Conservation (phyloP, 1,284 basidiomycete genomes). For the Heterobasidion annosum region DNA sequence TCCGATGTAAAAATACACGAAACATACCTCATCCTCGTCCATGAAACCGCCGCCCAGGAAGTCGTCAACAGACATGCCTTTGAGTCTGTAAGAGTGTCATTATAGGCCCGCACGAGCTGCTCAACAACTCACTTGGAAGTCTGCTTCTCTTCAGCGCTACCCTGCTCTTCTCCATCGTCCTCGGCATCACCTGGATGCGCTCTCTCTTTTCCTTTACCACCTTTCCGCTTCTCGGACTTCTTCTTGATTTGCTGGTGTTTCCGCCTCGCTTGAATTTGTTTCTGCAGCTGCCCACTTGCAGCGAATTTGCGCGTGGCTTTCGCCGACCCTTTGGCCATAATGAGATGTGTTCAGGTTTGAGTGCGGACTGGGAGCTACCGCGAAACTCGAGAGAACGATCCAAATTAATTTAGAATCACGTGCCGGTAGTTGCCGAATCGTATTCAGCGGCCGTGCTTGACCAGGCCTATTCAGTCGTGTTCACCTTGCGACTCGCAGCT, state of each 20-base stretch:
- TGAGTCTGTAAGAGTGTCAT: constrained; percentile 25
- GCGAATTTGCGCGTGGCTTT: constrained; percentile 86
- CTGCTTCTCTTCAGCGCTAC: constrained; percentile 13
- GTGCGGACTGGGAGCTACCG: too few species aligned
- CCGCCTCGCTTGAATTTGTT: constrained; percentile 71
- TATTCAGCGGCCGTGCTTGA: not conserved
- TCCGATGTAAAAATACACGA: not conserved
- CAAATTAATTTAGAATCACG: not conserved
- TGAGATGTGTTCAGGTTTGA: not conserved
- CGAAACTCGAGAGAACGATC: not conserved
- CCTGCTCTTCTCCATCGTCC: constrained; percentile 26
- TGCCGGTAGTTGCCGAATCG: not conserved
- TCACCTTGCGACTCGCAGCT: too few species aligned
- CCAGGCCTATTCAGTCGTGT: not conserved
- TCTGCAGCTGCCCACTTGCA: constrained; percentile 79
- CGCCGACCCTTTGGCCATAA: constrained; percentile 53
- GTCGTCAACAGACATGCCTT: constrained; percentile 72
- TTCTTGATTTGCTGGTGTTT: constrained; percentile 71
- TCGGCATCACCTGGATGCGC: constrained; percentile 23
- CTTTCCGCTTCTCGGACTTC: constrained; percentile 56
- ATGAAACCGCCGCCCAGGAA: constrained; percentile 74
- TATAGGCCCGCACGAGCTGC: not conserved
- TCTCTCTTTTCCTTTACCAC: constrained; percentile 23
- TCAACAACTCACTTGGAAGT: constrained; percentile 13
- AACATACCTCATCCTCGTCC: constrained; percentile 41